Percentiles rank a stretch among this genome's conserved stretches.
Evolutionary conservation across 805 yeast species (phyloP).

Genomic region (Starmera caribaea): DNA sequence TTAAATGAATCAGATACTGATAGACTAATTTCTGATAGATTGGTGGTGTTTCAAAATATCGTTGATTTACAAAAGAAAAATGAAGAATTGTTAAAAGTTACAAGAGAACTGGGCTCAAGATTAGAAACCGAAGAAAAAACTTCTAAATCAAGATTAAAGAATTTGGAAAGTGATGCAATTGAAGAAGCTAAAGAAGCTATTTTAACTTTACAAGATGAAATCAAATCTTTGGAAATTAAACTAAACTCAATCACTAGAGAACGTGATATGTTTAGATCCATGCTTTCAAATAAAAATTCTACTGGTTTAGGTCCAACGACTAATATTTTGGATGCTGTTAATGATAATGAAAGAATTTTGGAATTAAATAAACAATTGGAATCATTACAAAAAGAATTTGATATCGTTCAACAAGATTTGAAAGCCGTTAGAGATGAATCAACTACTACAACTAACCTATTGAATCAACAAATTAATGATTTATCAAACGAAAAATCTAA

Average conservation of each 20-base stretch:
- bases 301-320: neutral
- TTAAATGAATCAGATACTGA: conserved; percentile 57
- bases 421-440: conserved; percentile 24
- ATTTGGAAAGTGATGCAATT: conserved; percentile 37
- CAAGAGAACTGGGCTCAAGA: conserved; percentile 62
- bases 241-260: conserved; percentile 50
- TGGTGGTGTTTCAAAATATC: conserved; percentile 60
- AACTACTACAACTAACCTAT: conserved; percentile 35
- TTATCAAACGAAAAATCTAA: conserved; percentile 35
- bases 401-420: conserved; percentile 9
- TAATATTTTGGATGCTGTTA: conserved; percentile 7
- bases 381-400: conserved; percentile 7
- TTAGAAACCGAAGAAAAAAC: conserved; percentile 52
- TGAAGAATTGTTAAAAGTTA: conserved; percentile 56
- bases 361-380: conserved; percentile 9
- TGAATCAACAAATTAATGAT: conserved; percentile 35
- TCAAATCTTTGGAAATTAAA: conserved; percentile 40
- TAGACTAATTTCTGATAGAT: conserved; percentile 56
- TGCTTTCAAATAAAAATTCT: conserved; percentile 15
- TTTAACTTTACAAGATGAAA: conserved; percentile 47
- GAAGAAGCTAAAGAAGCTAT: conserved; percentile 66
- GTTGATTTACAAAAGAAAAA: conserved; percentile 67
- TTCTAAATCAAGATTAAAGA: conserved; percentile 24
- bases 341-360: conserved; percentile 9
- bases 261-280: conserved; percentile 52